Evolutionary conservation across 306 rosid genomes (phyloP).

Genomic region (Canavalia ensiformis): DNA sequence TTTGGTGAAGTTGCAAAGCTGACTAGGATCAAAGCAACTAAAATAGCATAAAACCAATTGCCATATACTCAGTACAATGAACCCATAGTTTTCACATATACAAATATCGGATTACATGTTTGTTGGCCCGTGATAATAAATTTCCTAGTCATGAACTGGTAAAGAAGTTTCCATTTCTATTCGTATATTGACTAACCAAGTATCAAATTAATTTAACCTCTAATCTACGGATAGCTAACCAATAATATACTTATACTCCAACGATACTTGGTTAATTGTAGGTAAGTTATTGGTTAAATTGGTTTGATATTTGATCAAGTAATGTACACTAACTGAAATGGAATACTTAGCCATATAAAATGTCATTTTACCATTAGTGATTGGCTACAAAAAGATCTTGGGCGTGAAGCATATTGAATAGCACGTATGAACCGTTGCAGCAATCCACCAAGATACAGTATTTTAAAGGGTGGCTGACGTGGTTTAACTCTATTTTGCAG

Average conservation of each 20-base stretch:
- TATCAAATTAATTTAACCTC: background rate
- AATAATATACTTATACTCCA: background rate
- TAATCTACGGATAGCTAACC: background rate
- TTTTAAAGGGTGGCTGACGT: conserved; percentile 43
- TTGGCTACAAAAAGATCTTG: background rate
- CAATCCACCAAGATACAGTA: background rate
- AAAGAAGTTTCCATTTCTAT: conserved; percentile 8
- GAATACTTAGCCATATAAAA: conserved; percentile 7
- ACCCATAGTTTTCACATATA: background rate
- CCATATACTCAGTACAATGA: background rate
- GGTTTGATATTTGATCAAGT: background rate
- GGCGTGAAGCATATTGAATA: background rate
- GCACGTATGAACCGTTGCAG: conserved; percentile 17
- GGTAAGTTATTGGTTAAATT: background rate
- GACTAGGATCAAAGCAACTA: conserved; percentile 1
- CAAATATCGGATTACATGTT: background rate
- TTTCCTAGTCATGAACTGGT: background rate
- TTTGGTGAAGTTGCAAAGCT: conserved; percentile 20
- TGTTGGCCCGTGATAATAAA: background rate
- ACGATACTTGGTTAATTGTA: conserved; percentile 1
- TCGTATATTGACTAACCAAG: conserved; percentile 11
- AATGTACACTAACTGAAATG: background rate
- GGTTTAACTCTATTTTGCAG: conserved; percentile 60
- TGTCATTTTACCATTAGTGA: conserved; percentile 19
- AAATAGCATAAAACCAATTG: background rate